These are phyloP conservation scores for Penicillium flavigenum DNA, from an alignment of 495 filamentous ascomycete species.

Conservation along the genomic window DNA sequence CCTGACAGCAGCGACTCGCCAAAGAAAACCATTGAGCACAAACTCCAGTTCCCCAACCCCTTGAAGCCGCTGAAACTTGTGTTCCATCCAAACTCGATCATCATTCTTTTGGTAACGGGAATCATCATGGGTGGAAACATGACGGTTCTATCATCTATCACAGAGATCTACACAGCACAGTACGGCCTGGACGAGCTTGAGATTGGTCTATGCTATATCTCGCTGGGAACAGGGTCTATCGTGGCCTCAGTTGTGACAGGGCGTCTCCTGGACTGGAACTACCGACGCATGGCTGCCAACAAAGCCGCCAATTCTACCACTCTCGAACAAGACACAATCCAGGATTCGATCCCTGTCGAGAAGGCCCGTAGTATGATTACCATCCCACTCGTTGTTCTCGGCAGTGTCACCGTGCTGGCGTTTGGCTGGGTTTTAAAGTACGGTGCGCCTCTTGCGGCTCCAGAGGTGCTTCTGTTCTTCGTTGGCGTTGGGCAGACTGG, in stretches of 20 bases:
- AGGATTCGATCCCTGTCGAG: slow-evolving; percentile 18
- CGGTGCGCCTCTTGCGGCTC: slow-evolving; percentile 45
- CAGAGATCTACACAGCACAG: slow-evolving; percentile 20
- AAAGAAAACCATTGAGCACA: slow-evolving; percentile 10
- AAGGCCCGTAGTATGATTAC: slow-evolving; percentile 20
- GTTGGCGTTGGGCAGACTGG: slow-evolving; percentile 52
- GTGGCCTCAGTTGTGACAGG: slow-evolving; percentile 27
- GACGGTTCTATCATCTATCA: slow-evolving; percentile 30
- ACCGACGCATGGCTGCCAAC: slow-evolving; percentile 33
- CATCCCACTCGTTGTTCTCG: slow-evolving; percentile 17
- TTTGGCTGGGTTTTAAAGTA: slow-evolving; percentile 30
- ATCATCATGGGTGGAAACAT: slow-evolving; percentile 31
- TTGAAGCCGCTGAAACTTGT: slow-evolving; percentile 42
- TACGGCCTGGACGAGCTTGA: slow-evolving; percentile 33
- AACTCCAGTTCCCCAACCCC: slow-evolving; percentile 26
- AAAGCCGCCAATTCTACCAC: not conserved
- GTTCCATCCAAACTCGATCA: slow-evolving; percentile 52
- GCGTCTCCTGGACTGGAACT: slow-evolving; percentile 44
- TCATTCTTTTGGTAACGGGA: slow-evolving; percentile 45
- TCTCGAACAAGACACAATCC: not conserved
- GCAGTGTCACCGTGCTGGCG: slow-evolving; percentile 17
- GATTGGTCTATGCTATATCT: slow-evolving; percentile 39
- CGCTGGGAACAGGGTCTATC: slow-evolving; percentile 38
- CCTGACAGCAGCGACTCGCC: not conserved
- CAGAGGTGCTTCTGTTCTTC: slow-evolving; percentile 54